Percentiles rank a stretch among this genome's conserved stretches.
Evolutionary conservation across 495 filamentous ascomycete genomes (phyloP).

Genomic region (Penicillium soppii): DNA sequence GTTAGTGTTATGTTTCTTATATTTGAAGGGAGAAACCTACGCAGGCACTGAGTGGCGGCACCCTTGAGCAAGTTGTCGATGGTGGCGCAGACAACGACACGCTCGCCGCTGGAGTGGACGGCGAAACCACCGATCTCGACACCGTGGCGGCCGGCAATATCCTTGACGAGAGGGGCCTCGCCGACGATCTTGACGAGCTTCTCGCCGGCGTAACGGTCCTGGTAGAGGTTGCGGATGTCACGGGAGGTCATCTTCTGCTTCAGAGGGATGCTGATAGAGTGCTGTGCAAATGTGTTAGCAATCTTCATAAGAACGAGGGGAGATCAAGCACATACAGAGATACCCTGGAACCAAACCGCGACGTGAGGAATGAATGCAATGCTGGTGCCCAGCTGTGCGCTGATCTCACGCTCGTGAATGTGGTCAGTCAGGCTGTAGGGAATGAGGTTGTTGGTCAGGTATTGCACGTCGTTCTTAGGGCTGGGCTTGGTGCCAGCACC

Average conservation of each 20-base stretch:
- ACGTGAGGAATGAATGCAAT: conserved; percentile 95
- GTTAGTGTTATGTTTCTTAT: conserved; percentile 3
- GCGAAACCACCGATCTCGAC: conserved; percentile 95
- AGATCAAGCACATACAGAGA: conserved; percentile 51
- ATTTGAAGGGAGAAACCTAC: conserved; percentile 53
- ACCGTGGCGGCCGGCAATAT: conserved; percentile 86
- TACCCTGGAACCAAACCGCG: conserved; percentile 96
- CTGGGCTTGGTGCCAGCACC: conserved; percentile 95
- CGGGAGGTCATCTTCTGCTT: conserved; percentile 80
- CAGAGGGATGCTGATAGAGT: conserved; percentile 87
- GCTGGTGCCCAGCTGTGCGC: conserved; percentile 68
- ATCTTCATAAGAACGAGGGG: background rate
- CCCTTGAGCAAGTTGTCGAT: conserved; percentile 98
- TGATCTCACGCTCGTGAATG: conserved; percentile 94
- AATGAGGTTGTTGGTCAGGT: conserved; percentile 85
- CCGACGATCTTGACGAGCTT: conserved; percentile 89
- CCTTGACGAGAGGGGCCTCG: conserved; percentile 83
- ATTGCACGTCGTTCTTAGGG: conserved; percentile 91
- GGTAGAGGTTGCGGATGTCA: conserved; percentile 92
- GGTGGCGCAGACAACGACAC: conserved; percentile 93
- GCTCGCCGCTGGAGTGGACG: conserved; percentile 81
- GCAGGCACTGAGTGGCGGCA: conserved; percentile 91
- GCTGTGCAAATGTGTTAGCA: conserved; percentile 39
- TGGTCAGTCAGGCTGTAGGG: conserved; percentile 93
- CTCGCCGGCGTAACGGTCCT: conserved; percentile 94